Percentiles rank a stretch among this genome's conserved stretches.
Evolutionary conservation across 495 filamentous ascomycete genomes (phyloP).

Genomic region (Penicillium chermesinum): DNA sequence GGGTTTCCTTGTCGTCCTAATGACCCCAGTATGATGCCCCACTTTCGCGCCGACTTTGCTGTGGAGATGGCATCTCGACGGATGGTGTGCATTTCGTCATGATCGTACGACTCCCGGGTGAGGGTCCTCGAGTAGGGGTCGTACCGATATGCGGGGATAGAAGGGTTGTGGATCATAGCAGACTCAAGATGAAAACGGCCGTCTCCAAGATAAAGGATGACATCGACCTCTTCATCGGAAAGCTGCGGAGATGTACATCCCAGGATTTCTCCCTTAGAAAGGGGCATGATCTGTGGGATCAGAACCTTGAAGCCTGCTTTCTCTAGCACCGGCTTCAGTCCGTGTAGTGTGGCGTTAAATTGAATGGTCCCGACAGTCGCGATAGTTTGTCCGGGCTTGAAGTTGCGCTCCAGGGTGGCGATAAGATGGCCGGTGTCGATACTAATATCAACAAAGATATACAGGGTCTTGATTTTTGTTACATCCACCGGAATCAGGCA

Average conservation of each 20-base stretch:
- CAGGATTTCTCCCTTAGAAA: conserved; percentile 90
- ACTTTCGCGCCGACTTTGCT: conserved; percentile 73
- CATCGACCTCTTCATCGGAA: conserved; percentile 52
- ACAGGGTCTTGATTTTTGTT: conserved; percentile 90
- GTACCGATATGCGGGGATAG: conserved; percentile 87
- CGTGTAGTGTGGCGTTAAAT: conserved; percentile 95
- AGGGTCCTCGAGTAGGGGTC: conserved; percentile 92
- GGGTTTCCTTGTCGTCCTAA: conserved; percentile 94
- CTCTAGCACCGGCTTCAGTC: conserved; percentile 67
- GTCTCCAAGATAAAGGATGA: conserved; percentile 90
- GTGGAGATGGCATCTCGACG: conserved; percentile 69
- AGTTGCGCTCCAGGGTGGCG: conserved; percentile 84
- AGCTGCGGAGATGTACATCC: conserved; percentile 90
- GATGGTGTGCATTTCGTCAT: conserved; percentile 80
- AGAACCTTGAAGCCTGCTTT: conserved; percentile 74
- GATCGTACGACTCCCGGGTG: conserved; percentile 83
- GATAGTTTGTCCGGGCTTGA: conserved; percentile 74
- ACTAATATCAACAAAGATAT: conserved; percentile 96
- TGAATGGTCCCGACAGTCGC: conserved; percentile 97
- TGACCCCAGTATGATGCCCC: conserved; percentile 91
- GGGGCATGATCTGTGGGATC: conserved; percentile 86
- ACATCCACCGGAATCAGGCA: conserved; percentile 95
- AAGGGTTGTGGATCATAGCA: conserved; percentile 97
- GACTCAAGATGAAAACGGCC: conserved; percentile 96
- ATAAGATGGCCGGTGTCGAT: conserved; percentile 87